Percentiles rank a stretch among this genome's conserved stretches.
Conservation (phyloP, 805 yeast genomes). For the Candida maltosa region DNA sequence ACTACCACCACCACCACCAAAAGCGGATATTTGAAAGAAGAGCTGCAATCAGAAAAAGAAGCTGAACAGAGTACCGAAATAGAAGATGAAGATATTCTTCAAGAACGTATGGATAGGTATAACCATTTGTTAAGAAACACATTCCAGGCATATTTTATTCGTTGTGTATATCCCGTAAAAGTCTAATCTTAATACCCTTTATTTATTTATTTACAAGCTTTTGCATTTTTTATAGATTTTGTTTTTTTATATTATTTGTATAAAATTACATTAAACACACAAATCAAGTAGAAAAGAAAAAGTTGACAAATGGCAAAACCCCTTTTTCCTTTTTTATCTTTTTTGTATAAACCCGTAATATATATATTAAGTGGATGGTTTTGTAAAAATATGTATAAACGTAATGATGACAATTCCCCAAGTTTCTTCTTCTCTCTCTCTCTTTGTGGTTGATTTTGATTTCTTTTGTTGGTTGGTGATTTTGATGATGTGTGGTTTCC, state of each 20-base stretch:
- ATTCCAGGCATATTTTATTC: slow-evolving; percentile 9
- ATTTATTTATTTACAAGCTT: slow-evolving; percentile 3
- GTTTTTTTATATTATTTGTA: slow-evolving; percentile 4
- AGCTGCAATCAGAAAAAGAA: neutral
- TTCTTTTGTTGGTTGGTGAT: neutral
- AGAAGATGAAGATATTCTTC: slow-evolving; percentile 12
- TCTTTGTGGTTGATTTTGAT: slow-evolving; percentile 1
- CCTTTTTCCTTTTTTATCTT: too few species aligned
- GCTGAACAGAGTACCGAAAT: slow-evolving; percentile 5
- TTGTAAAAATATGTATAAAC: slow-evolving; percentile 5
- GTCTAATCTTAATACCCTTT: slow-evolving; percentile 9
- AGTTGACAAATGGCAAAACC: slow-evolving; percentile 1
- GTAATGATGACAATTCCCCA: slow-evolving; percentile 3
- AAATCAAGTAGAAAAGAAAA: slow-evolving; percentile 1
- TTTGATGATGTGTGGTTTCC: slow-evolving; percentile 5
- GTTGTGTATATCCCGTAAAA: slow-evolving; percentile 21
- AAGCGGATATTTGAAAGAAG: slow-evolving; percentile 10
- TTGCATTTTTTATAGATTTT: neutral
- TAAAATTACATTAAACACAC: slow-evolving; percentile 5
- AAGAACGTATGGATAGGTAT: slow-evolving; percentile 17
- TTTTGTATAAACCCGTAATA: slow-evolving; percentile 8
- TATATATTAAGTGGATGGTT: too few species aligned
- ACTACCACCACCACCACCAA: too few species aligned
- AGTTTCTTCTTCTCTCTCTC: neutral
- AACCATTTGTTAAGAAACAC: slow-evolving; percentile 10